These are phyloP conservation scores for Clonostachys byssicola DNA, from an alignment of 2,329 filamentous ascomycete species.

Conservation along the genomic window DNA sequence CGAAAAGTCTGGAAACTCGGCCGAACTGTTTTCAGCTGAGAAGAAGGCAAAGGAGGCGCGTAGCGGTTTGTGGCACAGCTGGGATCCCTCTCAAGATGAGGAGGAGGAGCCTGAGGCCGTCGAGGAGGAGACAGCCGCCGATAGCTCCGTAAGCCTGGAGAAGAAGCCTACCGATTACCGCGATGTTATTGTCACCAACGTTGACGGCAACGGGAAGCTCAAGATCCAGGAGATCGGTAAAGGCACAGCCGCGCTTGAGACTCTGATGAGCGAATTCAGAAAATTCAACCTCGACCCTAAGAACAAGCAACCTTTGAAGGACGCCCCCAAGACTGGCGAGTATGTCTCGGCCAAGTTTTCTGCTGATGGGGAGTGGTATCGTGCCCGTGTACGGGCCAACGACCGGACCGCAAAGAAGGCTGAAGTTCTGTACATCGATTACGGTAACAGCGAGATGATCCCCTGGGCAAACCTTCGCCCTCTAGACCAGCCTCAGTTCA, in stretches of 20 bases:
- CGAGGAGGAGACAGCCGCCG: slow-evolving; percentile 44
- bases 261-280: slow-evolving; percentile 86
- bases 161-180: slow-evolving; percentile 81
- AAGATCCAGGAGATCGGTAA: slow-evolving; percentile 90
- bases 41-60: slow-evolving; percentile 82
- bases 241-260: slow-evolving; percentile 79
- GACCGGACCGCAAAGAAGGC: slow-evolving; percentile 85
- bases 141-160: slow-evolving; percentile 47
- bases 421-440: slow-evolving; percentile 93
- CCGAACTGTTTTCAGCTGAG: slow-evolving; percentile 84
- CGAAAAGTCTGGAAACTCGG: slow-evolving; percentile 87
- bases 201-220: slow-evolving; percentile 75
- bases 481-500: slow-evolving; percentile 77
- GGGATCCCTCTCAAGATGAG: slow-evolving; percentile 83
- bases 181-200: slow-evolving; percentile 87
- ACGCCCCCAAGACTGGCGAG: slow-evolving; percentile 85
- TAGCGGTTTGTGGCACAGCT: slow-evolving; percentile 90
- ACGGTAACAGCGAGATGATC: slow-evolving; percentile 87
- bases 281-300: slow-evolving; percentile 83
- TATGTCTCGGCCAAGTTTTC: slow-evolving; percentile 89
- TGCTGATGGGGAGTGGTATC: slow-evolving; percentile 90
- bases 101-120: slow-evolving; percentile 49
- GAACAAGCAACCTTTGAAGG: slow-evolving; percentile 70
- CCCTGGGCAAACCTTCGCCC: slow-evolving; percentile 81
- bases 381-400: slow-evolving; percentile 84